Percentiles rank a stretch among this genome's conserved stretches.
phyloP scores from a whole-genome alignment of 768 basidiomycete genomes.

The Suillus subaureus region DNA sequence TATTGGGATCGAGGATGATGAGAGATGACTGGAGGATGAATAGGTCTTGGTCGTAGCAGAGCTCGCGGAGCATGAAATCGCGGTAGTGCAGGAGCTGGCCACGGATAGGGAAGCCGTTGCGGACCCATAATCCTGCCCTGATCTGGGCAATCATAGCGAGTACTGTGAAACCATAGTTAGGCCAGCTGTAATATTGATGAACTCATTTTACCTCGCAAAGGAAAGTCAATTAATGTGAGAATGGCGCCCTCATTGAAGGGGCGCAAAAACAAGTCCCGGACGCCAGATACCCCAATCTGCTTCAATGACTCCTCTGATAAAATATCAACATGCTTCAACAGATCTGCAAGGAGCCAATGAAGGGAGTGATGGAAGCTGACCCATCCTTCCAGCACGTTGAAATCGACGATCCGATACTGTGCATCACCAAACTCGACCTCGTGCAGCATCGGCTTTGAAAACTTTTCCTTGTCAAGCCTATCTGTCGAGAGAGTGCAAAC shows the following conservation, averaged over 20 bases:
- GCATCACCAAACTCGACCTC: constrained; percentile 63
- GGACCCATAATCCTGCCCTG: constrained; percentile 93
- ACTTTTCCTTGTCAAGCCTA: constrained; percentile 67
- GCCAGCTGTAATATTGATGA: not conserved
- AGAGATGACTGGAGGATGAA: constrained; percentile 88
- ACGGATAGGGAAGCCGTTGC: constrained; percentile 94
- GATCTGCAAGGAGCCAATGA: constrained; percentile 88
- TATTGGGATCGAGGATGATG: constrained; percentile 74
- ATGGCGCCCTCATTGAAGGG: constrained; percentile 69
- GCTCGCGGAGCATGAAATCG: constrained; percentile 92
- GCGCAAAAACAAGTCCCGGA: constrained; percentile 62
- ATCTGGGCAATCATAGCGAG: constrained; percentile 94
- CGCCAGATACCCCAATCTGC: constrained; percentile 52
- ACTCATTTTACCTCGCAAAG: constrained; percentile 70
- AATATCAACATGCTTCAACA: constrained; percentile 80
- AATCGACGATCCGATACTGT: constrained; percentile 65
- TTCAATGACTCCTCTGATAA: constrained; percentile 57
- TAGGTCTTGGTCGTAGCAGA: constrained; percentile 95
- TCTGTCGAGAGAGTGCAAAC: constrained; percentile 71
- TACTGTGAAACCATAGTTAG: constrained; percentile 45
- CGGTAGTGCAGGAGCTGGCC: constrained; percentile 95
- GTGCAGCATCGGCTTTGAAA: constrained; percentile 63
- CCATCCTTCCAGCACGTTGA: constrained; percentile 79
- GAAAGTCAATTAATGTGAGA: constrained; percentile 83
- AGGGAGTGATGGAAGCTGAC: constrained; percentile 93